Base-by-base conservation (phyloP, 257 asterid genomes). In the Cruciata laevipes region DNA sequence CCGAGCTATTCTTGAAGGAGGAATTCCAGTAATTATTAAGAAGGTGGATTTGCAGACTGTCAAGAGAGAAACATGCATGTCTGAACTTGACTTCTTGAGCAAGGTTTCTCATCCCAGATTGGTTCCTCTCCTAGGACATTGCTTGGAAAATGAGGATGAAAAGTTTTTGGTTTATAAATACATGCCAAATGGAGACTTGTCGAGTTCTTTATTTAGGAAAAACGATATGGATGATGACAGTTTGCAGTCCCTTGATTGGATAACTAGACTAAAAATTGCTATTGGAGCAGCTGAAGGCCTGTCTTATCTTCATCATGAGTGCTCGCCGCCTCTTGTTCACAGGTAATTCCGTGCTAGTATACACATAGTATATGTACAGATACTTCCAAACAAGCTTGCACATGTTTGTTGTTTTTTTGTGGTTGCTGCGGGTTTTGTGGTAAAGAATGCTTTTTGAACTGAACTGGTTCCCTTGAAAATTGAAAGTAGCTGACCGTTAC, bases 221-320 rank as follows among this genome's bases (percentile, higher is more conserved):
- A 75, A 75, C 14, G 77, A 69, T 76, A 69, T 83, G 0, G 87
- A 79, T 10, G 80, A 79, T 51, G 96, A 82, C 25, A 76, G 84
- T 69, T 78, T 90, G 49, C 91, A 88, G 75, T 90, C 99, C 13
- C 74, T 94, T 74, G 99, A 94, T 85, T 94, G 99, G 99, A 90
- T 93, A 60, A 93, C 99, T 12, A 81, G 99, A 69, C 85, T 90
- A 52, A 93, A 93, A 76, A 90, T 90, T 61, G 99, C 99, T 16
- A 90, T 78, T 60, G 99, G 97, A 68, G 89, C 96, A 71, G 99
- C 97, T 0, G 99, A 90, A 82, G 95, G 85, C 40, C 84, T 93
- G 63, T 77, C 87, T 65, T 86, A 80, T 80, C 88, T 93, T n/a
- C 99, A 93, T 66, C 97, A 93, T 68, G 97, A 93, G 73, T 93